phyloP scores from a whole-genome alignment of 73 alveolate genomes.

The Urostyla sp. region DNA sequence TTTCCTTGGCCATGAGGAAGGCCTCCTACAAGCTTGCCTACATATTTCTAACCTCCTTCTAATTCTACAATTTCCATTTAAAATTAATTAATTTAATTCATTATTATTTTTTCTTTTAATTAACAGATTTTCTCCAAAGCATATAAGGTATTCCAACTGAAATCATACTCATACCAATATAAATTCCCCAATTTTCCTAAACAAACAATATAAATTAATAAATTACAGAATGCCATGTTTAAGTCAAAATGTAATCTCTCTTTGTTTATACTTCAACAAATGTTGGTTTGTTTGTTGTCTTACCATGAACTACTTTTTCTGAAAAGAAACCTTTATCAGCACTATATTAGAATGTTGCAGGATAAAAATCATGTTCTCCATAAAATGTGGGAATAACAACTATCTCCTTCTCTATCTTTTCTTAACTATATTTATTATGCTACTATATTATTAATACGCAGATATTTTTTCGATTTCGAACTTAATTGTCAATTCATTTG shows the following conservation, averaged over 20 bases:
- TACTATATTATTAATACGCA: background rate
- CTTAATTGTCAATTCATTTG: background rate
- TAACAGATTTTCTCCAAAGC: background rate
- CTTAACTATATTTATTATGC: background rate
- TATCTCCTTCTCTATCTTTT: background rate
- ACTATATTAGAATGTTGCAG: slow-evolving; percentile 2
- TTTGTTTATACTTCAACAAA: background rate
- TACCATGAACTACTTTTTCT: background rate
- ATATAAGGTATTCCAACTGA: slow-evolving; percentile 11
- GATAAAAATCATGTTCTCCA: slow-evolving; percentile 3
- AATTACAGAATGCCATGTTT: background rate
- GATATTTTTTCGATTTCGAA: background rate
- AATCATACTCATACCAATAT: background rate
- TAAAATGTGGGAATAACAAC: background rate
- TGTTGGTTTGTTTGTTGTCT: background rate
- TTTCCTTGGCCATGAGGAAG: slow-evolving; percentile 82
- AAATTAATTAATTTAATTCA: slow-evolving; percentile 6
- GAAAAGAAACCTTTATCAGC: background rate
- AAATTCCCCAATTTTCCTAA: background rate
- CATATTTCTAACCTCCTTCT: slow-evolving; percentile 51
- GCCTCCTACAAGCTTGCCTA: slow-evolving; percentile 72
- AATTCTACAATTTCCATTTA: slow-evolving; percentile 11
- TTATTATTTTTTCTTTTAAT: slow-evolving; percentile 5
- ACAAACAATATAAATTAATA: background rate
- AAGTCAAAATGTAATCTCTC: slow-evolving; percentile 6